These are phyloP conservation scores for Meira nashicola DNA, from an alignment of 1,284 basidiomycete species.

Conservation along the genomic window DNA sequence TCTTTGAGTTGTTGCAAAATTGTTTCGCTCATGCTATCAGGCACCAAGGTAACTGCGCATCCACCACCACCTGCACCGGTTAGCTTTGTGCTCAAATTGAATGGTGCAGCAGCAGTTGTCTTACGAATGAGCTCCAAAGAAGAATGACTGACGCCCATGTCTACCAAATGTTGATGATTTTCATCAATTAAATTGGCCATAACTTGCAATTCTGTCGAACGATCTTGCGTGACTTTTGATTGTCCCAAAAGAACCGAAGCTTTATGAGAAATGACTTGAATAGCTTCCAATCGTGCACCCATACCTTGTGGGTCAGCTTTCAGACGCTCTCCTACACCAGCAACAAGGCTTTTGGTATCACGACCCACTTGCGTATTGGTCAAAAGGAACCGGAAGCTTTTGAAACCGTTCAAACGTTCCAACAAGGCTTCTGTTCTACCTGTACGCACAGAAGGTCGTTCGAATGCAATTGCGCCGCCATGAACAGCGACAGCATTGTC, in stretches of 20 bases:
- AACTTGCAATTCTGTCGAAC: constrained; percentile 14
- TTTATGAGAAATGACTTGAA: constrained; percentile 30
- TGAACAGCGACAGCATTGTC: constrained; percentile 92
- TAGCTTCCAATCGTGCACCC: constrained; percentile 24
- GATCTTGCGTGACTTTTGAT: constrained; percentile 10
- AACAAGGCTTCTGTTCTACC: constrained; percentile 65
- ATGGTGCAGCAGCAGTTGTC: constrained; percentile 62
- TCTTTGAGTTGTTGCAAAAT: constrained; percentile 14
- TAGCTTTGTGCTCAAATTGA: constrained; percentile 82
- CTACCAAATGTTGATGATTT: constrained; percentile 80
- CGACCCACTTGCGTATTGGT: constrained; percentile 88
- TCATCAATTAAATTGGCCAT: constrained; percentile 62
- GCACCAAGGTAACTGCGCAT: constrained; percentile 89
- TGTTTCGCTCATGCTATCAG: constrained; percentile 50
- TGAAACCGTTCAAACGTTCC: constrained; percentile 70
- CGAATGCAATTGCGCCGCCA: constrained; percentile 89
- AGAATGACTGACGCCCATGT: constrained; percentile 89
- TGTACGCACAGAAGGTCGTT: constrained; percentile 63
- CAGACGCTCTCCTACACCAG: constrained; percentile 74
- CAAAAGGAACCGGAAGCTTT: constrained; percentile 66
- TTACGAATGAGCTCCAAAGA: constrained; percentile 77
- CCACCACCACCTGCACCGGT: constrained; percentile 99
- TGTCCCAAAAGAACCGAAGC: constrained; percentile 23
- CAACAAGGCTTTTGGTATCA: constrained; percentile 91
- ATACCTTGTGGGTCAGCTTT: constrained; percentile 58